Base-by-base conservation (phyloP, 2,329 filamentous ascomycete species). In the Arthroderma sp. region DNA sequence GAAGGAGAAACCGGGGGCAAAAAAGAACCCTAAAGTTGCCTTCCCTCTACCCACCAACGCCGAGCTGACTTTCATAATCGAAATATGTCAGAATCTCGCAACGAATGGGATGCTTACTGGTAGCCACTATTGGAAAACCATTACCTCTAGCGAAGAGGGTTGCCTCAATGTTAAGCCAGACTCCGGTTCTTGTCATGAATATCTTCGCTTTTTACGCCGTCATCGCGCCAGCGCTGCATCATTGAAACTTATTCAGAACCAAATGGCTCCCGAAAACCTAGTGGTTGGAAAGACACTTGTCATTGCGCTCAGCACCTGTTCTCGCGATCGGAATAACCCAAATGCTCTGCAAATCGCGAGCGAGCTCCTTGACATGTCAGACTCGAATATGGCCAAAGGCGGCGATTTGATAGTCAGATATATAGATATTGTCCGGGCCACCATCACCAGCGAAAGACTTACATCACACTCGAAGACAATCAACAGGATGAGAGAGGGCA, bases 261-360 rank as follows among this genome's bases (percentile, higher is more conserved):
- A 72, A 59, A 69, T 70, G 63, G 58, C 85, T 65, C 81, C 80
- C 1, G 64, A 66, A 21, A 65, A 72, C 5, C 63, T 75, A 60
- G 66, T 80, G 39, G 71, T 67, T 57, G 64, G 67, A 35, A 79
- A 79, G 58, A 82, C 82, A 8, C 88, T 90, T 72, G 80, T 81
- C 56, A 79, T 88, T 51, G 88, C 86, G 56, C 82, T 96, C 75
- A 79, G 79, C 61, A 78, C 82, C 4, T 95, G 90, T 69, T 74
- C 82, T 23, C 81, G 85, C 58, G 89, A 96, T 74, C 85, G 83
- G 66, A 83, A 84, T 57, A 95, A 94, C 68, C 76, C 70, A n/a
- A 80, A 84, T 55, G 80, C 81, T 21, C 79, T 95, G 62, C 71
- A 75, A 2, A 78, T 86, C 62, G 86, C 87, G 3, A 81, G 76